Evolutionary conservation across 2,329 filamentous ascomycete species (phyloP).

Genomic region (Arthrocladium fulminans): DNA sequence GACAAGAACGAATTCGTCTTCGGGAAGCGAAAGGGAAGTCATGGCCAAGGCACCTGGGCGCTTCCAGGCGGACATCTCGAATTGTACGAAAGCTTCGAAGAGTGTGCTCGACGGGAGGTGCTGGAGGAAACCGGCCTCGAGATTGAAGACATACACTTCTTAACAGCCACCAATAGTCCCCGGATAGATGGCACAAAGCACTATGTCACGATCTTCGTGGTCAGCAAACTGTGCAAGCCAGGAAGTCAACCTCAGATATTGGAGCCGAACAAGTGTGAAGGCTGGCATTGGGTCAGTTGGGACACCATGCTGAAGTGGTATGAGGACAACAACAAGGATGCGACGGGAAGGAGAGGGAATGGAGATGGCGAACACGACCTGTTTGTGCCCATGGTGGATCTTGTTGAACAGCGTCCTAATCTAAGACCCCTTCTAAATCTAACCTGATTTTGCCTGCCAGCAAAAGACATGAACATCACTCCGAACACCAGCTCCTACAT

Average conservation of each 20-base stretch:
- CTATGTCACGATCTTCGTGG: conserved; percentile 65
- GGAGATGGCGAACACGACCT: conserved; percentile 27
- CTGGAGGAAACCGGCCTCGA: conserved; percentile 61
- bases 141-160: conserved; percentile 44
- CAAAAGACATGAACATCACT: not conserved
- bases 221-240: conserved; percentile 42
- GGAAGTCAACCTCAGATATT: conserved; percentile 41
- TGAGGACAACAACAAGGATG: not conserved
- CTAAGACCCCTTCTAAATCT: not conserved
- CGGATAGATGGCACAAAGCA: conserved; percentile 53
- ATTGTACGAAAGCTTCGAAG: conserved; percentile 52
- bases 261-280: conserved; percentile 47
- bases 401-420: conserved; percentile 32
- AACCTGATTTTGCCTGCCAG: not conserved
- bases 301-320: conserved; percentile 30
- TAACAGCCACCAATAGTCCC: conserved; percentile 59
- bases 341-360: conserved; percentile 19
- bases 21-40: conserved; percentile 40
- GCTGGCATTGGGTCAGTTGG: conserved; percentile 48
- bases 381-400: conserved; percentile 41
- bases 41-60: conserved; percentile 51
- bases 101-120: conserved; percentile 58
- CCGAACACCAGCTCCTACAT: not conserved
- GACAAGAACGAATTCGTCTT: conserved; percentile 33
- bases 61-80: conserved; percentile 72